These are phyloP conservation scores for Corynespora cassiicola DNA, from an alignment of 2,329 filamentous ascomycete genomes.

Conservation along the genomic window DNA sequence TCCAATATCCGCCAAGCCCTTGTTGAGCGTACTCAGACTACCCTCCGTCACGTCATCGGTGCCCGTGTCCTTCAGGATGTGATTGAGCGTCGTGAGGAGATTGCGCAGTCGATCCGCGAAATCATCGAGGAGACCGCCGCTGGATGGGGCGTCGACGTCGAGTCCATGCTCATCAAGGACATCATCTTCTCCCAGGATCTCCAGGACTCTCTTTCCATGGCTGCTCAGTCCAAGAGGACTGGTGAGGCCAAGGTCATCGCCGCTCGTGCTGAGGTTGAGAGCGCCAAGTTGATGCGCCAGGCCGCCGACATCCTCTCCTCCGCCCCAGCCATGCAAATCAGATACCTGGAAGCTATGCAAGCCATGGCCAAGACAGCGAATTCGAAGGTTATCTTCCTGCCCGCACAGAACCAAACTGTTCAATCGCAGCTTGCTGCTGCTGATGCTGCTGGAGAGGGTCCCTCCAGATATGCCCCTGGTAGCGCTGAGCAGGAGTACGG, in stretches of 20 bases:
- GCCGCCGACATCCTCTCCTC: conserved; percentile 92
- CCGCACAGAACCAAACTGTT: conserved; percentile 55
- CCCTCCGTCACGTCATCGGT: conserved; percentile 93
- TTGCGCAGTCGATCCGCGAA: conserved; percentile 92
- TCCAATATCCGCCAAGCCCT: conserved; percentile 94
- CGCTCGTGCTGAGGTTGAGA: conserved; percentile 92
- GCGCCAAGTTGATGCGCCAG: conserved; percentile 84
- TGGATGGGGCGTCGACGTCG: conserved; percentile 94
- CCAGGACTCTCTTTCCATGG: conserved; percentile 97
- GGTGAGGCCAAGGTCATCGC: conserved; percentile 99
- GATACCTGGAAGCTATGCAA: conserved; percentile 97
- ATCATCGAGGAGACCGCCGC: conserved; percentile 96
- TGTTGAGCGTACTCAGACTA: conserved; percentile 96
- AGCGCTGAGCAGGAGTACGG: conserved; percentile 42
- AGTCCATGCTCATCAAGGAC: conserved; percentile 99
- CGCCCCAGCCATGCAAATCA: conserved; percentile 81
- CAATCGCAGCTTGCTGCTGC: conserved; percentile 58
- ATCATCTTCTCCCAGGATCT: conserved; percentile 96
- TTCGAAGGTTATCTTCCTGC: conserved; percentile 83
- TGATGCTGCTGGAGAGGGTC: conserved; percentile 62
- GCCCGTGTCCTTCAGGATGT: conserved; percentile 96
- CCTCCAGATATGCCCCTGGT: conserved; percentile 52
- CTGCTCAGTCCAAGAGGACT: conserved; percentile 96
- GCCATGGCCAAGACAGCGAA: conserved; percentile 95
- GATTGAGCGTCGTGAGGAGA: conserved; percentile 96